Conservation (phyloP, 495 filamentous ascomycete genomes). For the Opeltia flavorubescens region DNA sequence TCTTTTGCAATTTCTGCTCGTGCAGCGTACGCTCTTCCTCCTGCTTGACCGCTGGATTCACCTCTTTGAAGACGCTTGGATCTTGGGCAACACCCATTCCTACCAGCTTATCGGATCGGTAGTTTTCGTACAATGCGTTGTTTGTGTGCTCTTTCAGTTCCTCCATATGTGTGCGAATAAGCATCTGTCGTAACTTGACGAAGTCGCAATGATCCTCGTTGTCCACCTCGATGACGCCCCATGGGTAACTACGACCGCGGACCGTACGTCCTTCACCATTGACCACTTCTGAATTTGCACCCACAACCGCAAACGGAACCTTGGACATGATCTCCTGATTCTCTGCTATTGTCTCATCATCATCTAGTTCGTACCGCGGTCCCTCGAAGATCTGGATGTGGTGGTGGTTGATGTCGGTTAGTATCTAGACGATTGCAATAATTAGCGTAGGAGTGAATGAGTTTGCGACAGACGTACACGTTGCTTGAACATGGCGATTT, state of each 20-base stretch:
- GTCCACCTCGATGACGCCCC: conserved; percentile 98
- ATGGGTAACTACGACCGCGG: conserved; percentile 91
- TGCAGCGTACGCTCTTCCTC: conserved; percentile 95
- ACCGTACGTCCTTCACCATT: conserved; percentile 89
- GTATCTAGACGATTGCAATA: conserved; percentile 47
- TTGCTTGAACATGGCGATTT: conserved; percentile 85
- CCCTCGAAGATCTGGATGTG: conserved; percentile 98
- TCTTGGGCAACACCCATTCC: conserved; percentile 97
- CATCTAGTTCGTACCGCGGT: conserved; percentile 93
- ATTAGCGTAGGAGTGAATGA: not conserved
- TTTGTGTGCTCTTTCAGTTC: conserved; percentile 99
- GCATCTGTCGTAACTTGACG: conserved; percentile 98
- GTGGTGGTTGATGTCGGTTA: conserved; percentile 92
- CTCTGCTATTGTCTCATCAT: conserved; percentile 98
- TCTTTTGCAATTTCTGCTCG: conserved; percentile 99
- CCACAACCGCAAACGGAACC: conserved; percentile 95
- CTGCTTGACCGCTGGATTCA: conserved; percentile 99
- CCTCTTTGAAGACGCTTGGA: conserved; percentile 98
- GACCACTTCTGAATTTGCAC: conserved; percentile 84
- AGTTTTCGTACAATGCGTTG: conserved; percentile 97
- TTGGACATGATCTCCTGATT: conserved; percentile 99
- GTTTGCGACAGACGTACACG: conserved; percentile 46
- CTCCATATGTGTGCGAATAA: conserved; percentile 99
- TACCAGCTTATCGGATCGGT: conserved; percentile 96
- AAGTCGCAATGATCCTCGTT: conserved; percentile 99